Evolutionary conservation across 2,329 filamentous ascomycete species (phyloP).

Genomic region (Botrytis pseudocinerea): DNA sequence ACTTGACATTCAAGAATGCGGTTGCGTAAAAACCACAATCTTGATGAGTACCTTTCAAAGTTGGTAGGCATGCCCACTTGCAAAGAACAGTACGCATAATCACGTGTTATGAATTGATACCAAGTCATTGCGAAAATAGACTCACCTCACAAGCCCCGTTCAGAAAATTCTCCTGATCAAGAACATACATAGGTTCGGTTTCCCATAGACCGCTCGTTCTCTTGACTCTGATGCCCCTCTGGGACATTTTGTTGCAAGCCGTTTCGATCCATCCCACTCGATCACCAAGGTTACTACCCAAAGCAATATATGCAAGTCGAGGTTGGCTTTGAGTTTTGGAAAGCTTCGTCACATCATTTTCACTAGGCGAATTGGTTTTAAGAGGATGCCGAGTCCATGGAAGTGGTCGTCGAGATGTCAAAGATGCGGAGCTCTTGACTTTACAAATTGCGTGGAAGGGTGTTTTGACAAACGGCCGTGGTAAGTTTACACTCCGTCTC

Average conservation of each 20-base stretch:
- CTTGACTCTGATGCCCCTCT: constrained; percentile 68
- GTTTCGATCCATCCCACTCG: constrained; percentile 81
- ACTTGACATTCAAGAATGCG: background rate
- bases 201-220: constrained; percentile 90
- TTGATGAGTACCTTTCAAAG: background rate
- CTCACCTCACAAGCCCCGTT: constrained; percentile 91
- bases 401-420: background rate
- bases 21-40: background rate
- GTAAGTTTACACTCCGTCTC: background rate
- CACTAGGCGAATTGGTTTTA: background rate
- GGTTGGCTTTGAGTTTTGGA: background rate
- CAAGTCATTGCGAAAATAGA: constrained; percentile 27
- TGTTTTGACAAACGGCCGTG: background rate
- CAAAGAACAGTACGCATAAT: background rate
- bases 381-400: constrained; percentile 22
- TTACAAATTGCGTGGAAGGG: background rate
- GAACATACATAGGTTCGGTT: constrained; percentile 94
- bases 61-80: background rate
- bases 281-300: constrained; percentile 92
- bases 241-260: constrained; percentile 77
- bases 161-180: constrained; percentile 83
- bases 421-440: background rate
- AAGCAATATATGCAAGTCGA: constrained; percentile 70
- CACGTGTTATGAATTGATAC: constrained; percentile 1
- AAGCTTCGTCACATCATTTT: background rate